Evolutionary conservation across 2,329 filamentous ascomycete genomes (phyloP), one percentile per base, ranked within the genome.

Genomic region (Colletotrichum tropicicola): DNA sequence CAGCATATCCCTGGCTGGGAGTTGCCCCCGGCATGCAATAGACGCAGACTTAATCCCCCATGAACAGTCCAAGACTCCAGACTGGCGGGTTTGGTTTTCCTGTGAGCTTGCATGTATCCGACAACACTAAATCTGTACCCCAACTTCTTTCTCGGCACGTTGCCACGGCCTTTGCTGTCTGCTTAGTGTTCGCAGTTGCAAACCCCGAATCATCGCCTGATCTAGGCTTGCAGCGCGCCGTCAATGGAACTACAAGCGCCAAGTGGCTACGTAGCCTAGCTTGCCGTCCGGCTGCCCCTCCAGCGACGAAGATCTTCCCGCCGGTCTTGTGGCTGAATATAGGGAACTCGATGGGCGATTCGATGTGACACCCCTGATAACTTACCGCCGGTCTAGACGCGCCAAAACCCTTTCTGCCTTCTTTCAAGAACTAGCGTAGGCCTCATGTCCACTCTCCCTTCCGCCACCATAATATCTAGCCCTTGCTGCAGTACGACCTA

Each of bases 71-170:
- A 17, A 43, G 39, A 43, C 15, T 4, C 39, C 19, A 43, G 19
- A 7, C 39, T 23, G n/a, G 19, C n/a, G n/a, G n/a, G 15, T 19
- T 27, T 7, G 6, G 13, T 47, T 28, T 41, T n/a, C n/a, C 32
- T 25, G 25, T 13, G n/a, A 3, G n/a, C 30, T 54, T 48, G 41
- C 41, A 48, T 23, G 25, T 43, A 53, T 47, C 48, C 41, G n/a
- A 19, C 41, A 43, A 41, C 27, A 23, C 32, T 54, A 44, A 35
- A 8, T 23, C 19, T 55, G 53, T 35, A 21, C 45, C 19, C 47
- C 23, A 35, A 47, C n/a, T 13, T 48, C 17, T 52, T n/a, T 17
- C 30, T 61, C 61, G 56, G 61, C 48, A 65, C 23, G 5, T 17
- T 60, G 56, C 57, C 35, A 39, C 32, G 17, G 12, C n/a, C 10